Evolutionary conservation across 192 early-diverging fungal species (phyloP), one percentile per base, ranked within the genome.

Genomic region (Gaertneriomyces sp.): DNA sequence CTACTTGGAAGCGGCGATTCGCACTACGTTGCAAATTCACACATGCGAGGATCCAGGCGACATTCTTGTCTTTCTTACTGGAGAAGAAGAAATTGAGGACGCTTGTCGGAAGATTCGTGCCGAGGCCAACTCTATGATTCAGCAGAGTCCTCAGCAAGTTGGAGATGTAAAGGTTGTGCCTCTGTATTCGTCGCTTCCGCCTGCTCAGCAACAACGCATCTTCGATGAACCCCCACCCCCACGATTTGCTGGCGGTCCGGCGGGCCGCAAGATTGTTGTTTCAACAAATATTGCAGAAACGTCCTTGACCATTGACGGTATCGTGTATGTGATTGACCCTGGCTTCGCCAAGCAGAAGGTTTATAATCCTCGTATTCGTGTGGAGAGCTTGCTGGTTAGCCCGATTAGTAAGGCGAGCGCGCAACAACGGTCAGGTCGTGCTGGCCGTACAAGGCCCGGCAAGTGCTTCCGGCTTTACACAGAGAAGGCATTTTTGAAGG

Each of bases 311-410:
- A 98, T 99, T 53, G 96, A 98, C 73, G 96, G 95, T 66, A 96
- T 99, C 59, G 95, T 98, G 9, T 98, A 98, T 75, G 98, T 98
- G 44, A 90, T 99, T 61, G 98, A 98, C 68, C 93, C 94, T 47
- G 98, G 96, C 7, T 98, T 99, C 68, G 87, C 94, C n/a, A 99
- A 99, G 69, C 96, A 98, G 76, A 98, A 98, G 75, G 94, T 98
- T 25, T 99, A 96, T 77, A 95, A 99, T 73, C 96, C 98, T 40
- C 89, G 96, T 58, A 91, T 96, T 58, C 85, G 95, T 58, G 93
- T 98, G 52, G 98, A 98, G 73, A 92, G 90, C 20, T 83, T 99
- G 58, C 77, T 98, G 59, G 95, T 98, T 11, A 90, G 87, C 33
- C 96, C 98, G 7, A 98, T 98, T 59, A 92, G 89, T 61, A 91